phyloP scores from a whole-genome alignment of 257 asterid genomes.

The Linaria vulgaris region DNA sequence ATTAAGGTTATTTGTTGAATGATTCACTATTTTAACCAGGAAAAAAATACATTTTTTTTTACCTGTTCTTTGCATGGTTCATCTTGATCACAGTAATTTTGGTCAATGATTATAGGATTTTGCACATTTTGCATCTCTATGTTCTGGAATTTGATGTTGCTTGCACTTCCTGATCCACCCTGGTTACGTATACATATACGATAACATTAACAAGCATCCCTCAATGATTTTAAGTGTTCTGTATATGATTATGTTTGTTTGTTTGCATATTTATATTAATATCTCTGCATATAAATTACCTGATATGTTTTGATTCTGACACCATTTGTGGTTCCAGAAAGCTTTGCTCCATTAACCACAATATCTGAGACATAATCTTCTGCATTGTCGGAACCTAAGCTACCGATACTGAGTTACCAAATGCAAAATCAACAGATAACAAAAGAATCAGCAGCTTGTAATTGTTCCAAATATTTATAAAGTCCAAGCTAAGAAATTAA shows the following conservation, averaged over 20 bases:
- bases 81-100: slow-evolving; percentile 66
- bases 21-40: too few relatives aligned
- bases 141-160: slow-evolving; percentile 66
- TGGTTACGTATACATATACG: slow-evolving; percentile 17
- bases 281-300: slow-evolving; percentile 34
- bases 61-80: slow-evolving; percentile 62
- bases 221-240: too few relatives aligned
- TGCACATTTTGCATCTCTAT: slow-evolving; percentile 58
- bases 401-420: slow-evolving; percentile 49
- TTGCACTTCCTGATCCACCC: slow-evolving; percentile 93
- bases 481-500: too few relatives aligned
- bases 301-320: slow-evolving; percentile 91
- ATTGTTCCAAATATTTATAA: too few relatives aligned
- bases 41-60: too few relatives aligned
- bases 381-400: slow-evolving; percentile 69
- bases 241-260: too few relatives aligned
- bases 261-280: too few relatives aligned
- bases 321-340: slow-evolving; percentile 70
- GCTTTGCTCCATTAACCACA: slow-evolving; percentile 57
- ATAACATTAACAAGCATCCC: too few relatives aligned
- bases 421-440: not conserved
- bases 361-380: slow-evolving; percentile 66
- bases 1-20: too few relatives aligned
- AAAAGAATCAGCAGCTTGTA: too few relatives aligned
- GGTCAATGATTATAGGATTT: slow-evolving; percentile 83